Evolutionary conservation across 257 asterid species (phyloP), one percentile per base, ranked within the genome.

Genomic region (Salvia miltiorrhiza): DNA sequence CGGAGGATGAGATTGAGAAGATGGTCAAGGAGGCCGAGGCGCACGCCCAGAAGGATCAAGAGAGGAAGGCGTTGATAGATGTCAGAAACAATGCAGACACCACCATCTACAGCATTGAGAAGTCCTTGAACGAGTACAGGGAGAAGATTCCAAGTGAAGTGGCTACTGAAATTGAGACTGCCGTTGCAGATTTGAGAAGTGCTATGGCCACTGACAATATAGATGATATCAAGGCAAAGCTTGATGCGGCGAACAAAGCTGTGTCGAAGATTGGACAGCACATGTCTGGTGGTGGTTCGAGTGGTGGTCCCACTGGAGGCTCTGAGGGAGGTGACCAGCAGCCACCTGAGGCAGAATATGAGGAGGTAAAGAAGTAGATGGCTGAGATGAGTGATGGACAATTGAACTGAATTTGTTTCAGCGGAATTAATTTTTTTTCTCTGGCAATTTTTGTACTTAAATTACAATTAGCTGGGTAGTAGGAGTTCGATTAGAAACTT

Each of bases 21-120:
- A 85, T 87, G 95, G 95, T 85, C 4, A 81, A 69, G 78, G 95
- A 87, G 76, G 92, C 88, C 0, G 95, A 87, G 80, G 58, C 81
- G 33, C 93, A 86, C n/a, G 76, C 93, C 48, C 90, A 84, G 71
- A 84, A 65, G 77, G 93, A 86, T 73, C 93, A 86, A 59, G 93
- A 86, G 66, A 82, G 85, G 76, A 86, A 86, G 68, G 71, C 93
- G 1, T 66, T 86, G 76, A 86, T 86, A 0, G 92, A 86, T 50
- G n/a, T 81, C 20, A 81, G 81, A 70, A 86, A 86, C 80, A 83
- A 8, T 7, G 92, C 89, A 0, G 89, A 86, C 75, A 83, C 92
- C 62, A 77, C 87, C 47, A 83, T 86, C 39, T 86, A 86, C 77
- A 81, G 85, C 21, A 83, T 86, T 0, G 87, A 86, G 75, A 86